Percentiles rank a stretch among this genome's conserved stretches.
phyloP scores from a whole-genome alignment of 2,329 filamentous ascomycete genomes.

The Apiospora marii region DNA sequence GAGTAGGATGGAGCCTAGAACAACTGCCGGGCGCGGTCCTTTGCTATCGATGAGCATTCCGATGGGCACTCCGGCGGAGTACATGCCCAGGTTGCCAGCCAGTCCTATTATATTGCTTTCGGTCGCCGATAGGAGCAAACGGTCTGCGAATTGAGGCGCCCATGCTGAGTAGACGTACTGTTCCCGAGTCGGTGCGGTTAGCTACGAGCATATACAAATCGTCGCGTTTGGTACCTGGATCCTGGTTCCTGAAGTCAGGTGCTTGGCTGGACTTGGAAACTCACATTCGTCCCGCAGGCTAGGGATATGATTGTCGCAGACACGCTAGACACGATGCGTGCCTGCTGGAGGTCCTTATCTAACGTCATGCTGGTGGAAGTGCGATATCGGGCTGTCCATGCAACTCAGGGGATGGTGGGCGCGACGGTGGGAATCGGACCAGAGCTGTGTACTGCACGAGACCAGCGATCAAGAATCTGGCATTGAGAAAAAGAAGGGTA shows the following conservation, averaged over 20 bases:
- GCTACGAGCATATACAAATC: background rate
- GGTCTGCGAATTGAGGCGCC: slow-evolving; percentile 93
- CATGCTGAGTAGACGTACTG: slow-evolving; percentile 99
- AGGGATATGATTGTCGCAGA: slow-evolving; percentile 86
- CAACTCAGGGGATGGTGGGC: slow-evolving; percentile 21
- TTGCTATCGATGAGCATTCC: slow-evolving; percentile 86
- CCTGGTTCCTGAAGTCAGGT: background rate
- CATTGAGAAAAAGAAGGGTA: background rate
- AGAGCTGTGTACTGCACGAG: background rate
- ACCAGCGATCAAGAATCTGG: background rate
- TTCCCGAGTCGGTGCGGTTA: background rate
- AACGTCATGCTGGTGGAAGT: slow-evolving; percentile 47
- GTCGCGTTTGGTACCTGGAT: background rate
- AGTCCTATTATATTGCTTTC: slow-evolving; percentile 90
- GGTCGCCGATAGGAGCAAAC: slow-evolving; percentile 86
- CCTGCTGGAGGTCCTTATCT: slow-evolving; percentile 62
- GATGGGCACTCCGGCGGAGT: slow-evolving; percentile 86
- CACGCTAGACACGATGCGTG: slow-evolving; percentile 81
- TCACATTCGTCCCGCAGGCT: slow-evolving; percentile 91
- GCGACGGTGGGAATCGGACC: background rate
- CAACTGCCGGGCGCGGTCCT: slow-evolving; percentile 80
- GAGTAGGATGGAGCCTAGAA: slow-evolving; percentile 77
- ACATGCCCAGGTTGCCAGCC: slow-evolving; percentile 93
- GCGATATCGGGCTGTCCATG: slow-evolving; percentile 18
- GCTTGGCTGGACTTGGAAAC: slow-evolving; percentile 40